These are phyloP conservation scores for Calonectria pteridis DNA, from an alignment of 2,329 filamentous ascomycete species.

Conservation along the genomic window DNA sequence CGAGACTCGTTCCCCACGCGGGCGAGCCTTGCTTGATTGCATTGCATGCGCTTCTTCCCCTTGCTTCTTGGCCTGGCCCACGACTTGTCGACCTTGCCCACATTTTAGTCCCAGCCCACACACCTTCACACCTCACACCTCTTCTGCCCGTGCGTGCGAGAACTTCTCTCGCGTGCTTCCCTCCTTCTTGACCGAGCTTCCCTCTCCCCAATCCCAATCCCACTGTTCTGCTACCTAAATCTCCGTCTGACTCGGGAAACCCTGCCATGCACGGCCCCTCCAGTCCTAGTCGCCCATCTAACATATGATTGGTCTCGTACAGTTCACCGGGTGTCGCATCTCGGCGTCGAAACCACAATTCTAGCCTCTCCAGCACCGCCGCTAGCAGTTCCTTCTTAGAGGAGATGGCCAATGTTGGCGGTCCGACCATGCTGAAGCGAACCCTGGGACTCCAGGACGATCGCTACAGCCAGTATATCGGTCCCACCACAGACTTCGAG, in stretches of 20 bases:
- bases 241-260: slow-evolving; percentile 37
- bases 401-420: slow-evolving; percentile 78
- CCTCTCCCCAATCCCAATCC: slow-evolving; percentile 26
- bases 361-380: slow-evolving; percentile 71
- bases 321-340: slow-evolving; percentile 69
- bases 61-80: slow-evolving; percentile 4
- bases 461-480: slow-evolving; percentile 86
- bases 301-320: slow-evolving; percentile 61
- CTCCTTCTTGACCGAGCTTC: slow-evolving; percentile 19
- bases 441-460: slow-evolving; percentile 82
- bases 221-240: slow-evolving; percentile 27
- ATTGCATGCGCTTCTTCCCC: slow-evolving; percentile 15
- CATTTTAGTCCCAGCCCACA: slow-evolving; percentile 15
- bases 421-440: slow-evolving; percentile 74
- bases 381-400: slow-evolving; percentile 74
- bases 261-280: slow-evolving; percentile 32
- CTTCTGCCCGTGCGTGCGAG: slow-evolving; percentile 29
- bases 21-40: slow-evolving; percentile 22
- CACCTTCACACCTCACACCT: slow-evolving; percentile 16
- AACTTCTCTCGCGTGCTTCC: slow-evolving; percentile 37
- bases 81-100: slow-evolving; percentile 12
- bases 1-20: slow-evolving; percentile 23
- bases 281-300: slow-evolving; percentile 50
- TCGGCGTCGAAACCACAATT: slow-evolving; percentile 65
- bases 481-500: slow-evolving; percentile 86